These are phyloP conservation scores for Collariella sp. DNA, from an alignment of 495 filamentous ascomycete species.

Conservation along the genomic window DNA sequence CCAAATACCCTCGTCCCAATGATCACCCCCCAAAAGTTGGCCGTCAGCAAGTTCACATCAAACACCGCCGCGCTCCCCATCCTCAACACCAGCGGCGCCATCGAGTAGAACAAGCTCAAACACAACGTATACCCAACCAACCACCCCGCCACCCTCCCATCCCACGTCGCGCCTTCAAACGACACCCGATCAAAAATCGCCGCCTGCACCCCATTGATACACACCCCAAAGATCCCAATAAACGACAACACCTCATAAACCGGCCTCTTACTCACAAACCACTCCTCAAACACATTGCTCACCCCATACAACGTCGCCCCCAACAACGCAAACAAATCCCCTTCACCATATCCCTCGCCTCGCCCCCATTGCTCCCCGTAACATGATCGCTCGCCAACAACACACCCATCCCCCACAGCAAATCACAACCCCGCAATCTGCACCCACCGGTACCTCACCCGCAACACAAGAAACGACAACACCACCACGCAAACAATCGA, in stretches of 20 bases:
- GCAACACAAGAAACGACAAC: constrained; percentile 71
- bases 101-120: constrained; percentile 74
- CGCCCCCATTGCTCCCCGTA: constrained; percentile 54
- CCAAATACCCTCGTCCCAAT: constrained; percentile 84
- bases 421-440: constrained; percentile 83
- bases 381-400: constrained; percentile 84
- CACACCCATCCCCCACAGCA: constrained; percentile 86
- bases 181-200: constrained; percentile 77
- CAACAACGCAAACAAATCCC: constrained; percentile 87
- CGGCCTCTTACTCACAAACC: constrained; percentile 76
- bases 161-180: constrained; percentile 60
- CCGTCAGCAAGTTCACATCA: constrained; percentile 88
- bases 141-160: constrained; percentile 65
- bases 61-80: constrained; percentile 89
- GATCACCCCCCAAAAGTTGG: constrained; percentile 93
- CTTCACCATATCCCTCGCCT: constrained; percentile 65
- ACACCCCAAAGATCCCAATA: constrained; percentile 76
- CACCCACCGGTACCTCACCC: constrained; percentile 76
- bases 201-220: constrained; percentile 86
- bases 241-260: constrained; percentile 92
- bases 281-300: constrained; percentile 85
- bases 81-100: constrained; percentile 79
- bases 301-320: constrained; percentile 89
- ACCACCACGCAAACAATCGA: constrained; percentile 87
- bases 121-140: constrained; percentile 79